Base-by-base conservation (phyloP, 2,329 filamentous ascomycete species). In the Mariannaea sp. region DNA sequence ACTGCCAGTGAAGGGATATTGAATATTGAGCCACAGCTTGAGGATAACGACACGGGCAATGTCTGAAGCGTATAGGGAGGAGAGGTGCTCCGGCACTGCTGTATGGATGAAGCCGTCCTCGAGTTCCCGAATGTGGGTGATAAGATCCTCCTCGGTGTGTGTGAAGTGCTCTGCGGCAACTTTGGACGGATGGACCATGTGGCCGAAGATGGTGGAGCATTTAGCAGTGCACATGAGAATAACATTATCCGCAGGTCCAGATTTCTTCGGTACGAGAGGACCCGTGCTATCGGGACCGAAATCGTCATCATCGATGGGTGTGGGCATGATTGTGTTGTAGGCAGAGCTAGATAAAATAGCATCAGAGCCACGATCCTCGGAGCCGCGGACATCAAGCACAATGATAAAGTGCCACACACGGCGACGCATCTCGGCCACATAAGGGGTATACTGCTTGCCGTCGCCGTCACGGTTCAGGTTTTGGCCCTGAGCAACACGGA, bases 351-450 rank as follows among this genome's bases (percentile, higher is more conserved):
- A 66, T 6, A 81, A 70, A n/a, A 75, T 70, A 9, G 75, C 69
- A 13, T 70, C 75, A 1, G 76, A 74, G 9, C 82, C 82, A 3
- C 80, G 76, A 43, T 83, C 75, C 60, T 84, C 80, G 6, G 80
- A 76, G 1, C 77, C 76, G 7, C 79, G 77, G 22, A 78, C 72
- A 57, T 88, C 85, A 2, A 86, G 73, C n/a, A 84, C 75, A 24
- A 84, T 67, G n/a, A 87, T 77, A 58, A 86, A 81, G 72, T 81
- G 82, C 80, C 84, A 87, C 0, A 87, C 65, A 3, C 85, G 76
- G 7, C 84, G 77, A 16, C 84, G 77, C 70, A 86, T 78, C 67
- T 86, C 81, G 3, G 77, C 76, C 51, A 86, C 78, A 56, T 82
- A 87, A 0, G 80, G 76, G 0, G 70, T 60, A 38, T 73, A 70